Base-by-base conservation (phyloP, 2,329 filamentous ascomycete species). In the Scortechinia acanthostroma region DNA sequence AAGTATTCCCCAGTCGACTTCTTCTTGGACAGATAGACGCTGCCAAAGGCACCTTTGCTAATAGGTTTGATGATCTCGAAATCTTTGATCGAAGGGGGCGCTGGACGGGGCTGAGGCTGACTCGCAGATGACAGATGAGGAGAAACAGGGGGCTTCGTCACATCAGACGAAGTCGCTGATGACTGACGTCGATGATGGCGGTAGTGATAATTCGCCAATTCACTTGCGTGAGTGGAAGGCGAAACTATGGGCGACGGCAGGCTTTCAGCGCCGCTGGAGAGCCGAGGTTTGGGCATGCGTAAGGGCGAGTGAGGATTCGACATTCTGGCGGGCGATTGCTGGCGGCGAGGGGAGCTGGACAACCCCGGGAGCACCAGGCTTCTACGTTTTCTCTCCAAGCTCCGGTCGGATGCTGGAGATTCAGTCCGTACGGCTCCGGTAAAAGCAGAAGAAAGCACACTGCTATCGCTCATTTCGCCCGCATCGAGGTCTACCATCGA, bases 51-150 rank as follows among this genome's bases (percentile, higher is more conserved):
- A 43, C 93, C 93, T 65, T 96, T 97, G 66, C 93, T 98, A 64
- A 98, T 98, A 4, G 93, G 93, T 59, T 98, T 98, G 68, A 98
- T 95, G 53, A 98, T 95, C 61, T 98, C 93, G 54, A 98, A 98
- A 58, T 98, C 93, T 56, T 97, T 97, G 68, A 98, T 98, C 0
- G 94, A 98, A 4, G 91, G 90, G 2, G 93, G 88, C 1, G 91
- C 85, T 22, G 91, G 89, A 47, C 90, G 84, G 43, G 90, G 88
- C 60, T 95, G 90, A 1, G 86, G 87, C 22, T 91, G 78, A 47
- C 79, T 83, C 17, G 86, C 84, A 2, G 88, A 85, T 42, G 77
- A 80, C 43, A 97, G 64, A 20, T 90, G 81, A 4, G 93, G 93
- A 3, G 93, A 98, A 1, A 87, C 75, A 0, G 91, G 89, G 15